Base-by-base conservation (phyloP, 1,139 yeast species). In the Geotrichum macrosporum region DNA sequence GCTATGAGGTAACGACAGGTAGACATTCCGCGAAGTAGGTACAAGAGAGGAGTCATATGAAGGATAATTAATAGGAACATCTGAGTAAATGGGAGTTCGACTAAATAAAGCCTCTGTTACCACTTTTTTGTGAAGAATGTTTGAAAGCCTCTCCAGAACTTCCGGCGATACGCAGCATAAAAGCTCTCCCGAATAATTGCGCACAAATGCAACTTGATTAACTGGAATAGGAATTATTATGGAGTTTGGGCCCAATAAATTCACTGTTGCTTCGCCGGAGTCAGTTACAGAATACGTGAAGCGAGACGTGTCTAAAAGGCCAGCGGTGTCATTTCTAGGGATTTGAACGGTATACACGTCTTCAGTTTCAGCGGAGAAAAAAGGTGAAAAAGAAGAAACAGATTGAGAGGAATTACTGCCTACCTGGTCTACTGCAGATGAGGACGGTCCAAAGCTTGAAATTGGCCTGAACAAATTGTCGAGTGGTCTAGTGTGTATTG, bases 131-230 rank as follows among this genome's bases (percentile, higher is more conserved):
- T 44, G n/a, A 24, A 32, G 27, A 5, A 40, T 33, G 10, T 18
- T 37, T 1, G 47, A 30, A 9, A 45, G 22, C 13, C 37, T 27
- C 5, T 15, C 15, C 12, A 49, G 2, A 8, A 43, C 45, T 15
- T 45, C 43, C 10, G 52, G 52, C n/a, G 52, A 39, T 5, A 42
- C n/a, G 21, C 46, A 39, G 18, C 47, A 45, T n/a, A 45, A 22
- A 34, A 45, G 43, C 30, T 46, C 41, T 3, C 47, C 49, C 9
- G 36, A 16, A n/a, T 34, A 37, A 33, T 49, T 49, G 18, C 44
- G 20, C 3, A 43, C 41, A 35, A 49, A 35, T 5, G 41, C 43
- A 18, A 49, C 38, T 15, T 49, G 47, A 2, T 45, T 31, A 3
- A 33, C 27, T 1, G 41, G 34, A n/a, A 46, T 36, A 8, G 48